Percentiles rank a stretch among this genome's conserved stretches.
These are phyloP conservation scores for Aspergillus glaucus DNA, from an alignment of 2,329 filamentous ascomycete genomes.

Conservation along the genomic window DNA sequence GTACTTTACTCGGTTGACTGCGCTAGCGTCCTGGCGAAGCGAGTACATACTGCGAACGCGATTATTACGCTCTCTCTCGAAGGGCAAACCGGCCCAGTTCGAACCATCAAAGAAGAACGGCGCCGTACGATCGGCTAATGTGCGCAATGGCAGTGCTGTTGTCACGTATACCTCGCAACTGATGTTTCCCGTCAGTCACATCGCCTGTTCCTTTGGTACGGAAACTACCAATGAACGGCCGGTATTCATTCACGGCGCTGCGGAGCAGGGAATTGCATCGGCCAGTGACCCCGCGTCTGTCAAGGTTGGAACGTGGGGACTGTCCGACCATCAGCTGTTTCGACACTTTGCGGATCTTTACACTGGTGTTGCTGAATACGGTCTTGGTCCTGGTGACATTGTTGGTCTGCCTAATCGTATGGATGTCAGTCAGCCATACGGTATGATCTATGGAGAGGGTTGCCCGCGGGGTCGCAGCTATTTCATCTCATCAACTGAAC, in stretches of 20 bases:
- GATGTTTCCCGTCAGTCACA: constrained; percentile 67
- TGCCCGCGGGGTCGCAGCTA: constrained; percentile 76
- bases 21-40: constrained; percentile 86
- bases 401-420: constrained; percentile 77
- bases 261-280: constrained; percentile 71
- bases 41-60: constrained; percentile 88
- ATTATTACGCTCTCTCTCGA: constrained; percentile 70
- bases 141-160: constrained; percentile 65
- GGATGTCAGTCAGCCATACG: constrained; percentile 82
- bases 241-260: constrained; percentile 74
- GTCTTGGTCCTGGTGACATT: constrained; percentile 67
- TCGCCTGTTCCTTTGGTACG: constrained; percentile 70
- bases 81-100: constrained; percentile 64
- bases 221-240: constrained; percentile 64
- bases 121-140: constrained; percentile 47
- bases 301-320: constrained; percentile 75
- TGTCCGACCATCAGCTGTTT: constrained; percentile 67
- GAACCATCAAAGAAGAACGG: constrained; percentile 50
- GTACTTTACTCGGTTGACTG: constrained; percentile 74
- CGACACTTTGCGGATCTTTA: constrained; percentile 72
- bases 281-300: constrained; percentile 69
- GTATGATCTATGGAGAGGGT: constrained; percentile 78
- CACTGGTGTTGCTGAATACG: constrained; percentile 67
- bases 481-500: constrained; percentile 67
- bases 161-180: constrained; percentile 82